phyloP scores from a whole-genome alignment of 352 stramenopile species.

The Thalassiosira mediterranea region DNA sequence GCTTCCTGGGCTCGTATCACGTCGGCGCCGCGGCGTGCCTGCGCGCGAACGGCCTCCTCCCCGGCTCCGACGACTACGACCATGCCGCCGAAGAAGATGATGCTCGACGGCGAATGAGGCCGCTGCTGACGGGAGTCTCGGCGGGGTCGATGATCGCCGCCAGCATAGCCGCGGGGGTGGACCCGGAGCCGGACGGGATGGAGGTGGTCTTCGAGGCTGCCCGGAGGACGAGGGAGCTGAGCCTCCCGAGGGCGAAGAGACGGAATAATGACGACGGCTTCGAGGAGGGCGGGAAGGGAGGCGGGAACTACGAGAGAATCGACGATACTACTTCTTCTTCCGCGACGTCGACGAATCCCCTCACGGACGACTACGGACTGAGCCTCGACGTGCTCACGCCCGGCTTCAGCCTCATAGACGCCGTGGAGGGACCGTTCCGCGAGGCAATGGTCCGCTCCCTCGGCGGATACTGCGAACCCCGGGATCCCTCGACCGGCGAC shows the following conservation, averaged over 20 bases:
- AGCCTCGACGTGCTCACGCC: slow-evolving; percentile 45
- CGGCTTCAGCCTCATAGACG: slow-evolving; percentile 72
- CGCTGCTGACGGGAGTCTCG: slow-evolving; percentile 55
- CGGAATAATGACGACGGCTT: too few species aligned
- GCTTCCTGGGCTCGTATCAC: slow-evolving; percentile 72
- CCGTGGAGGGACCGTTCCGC: slow-evolving; percentile 54
- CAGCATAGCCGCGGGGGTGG: slow-evolving; percentile 45
- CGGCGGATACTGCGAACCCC: slow-evolving; percentile 22
- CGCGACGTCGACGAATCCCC: too few species aligned
- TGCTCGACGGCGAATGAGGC: neutral
- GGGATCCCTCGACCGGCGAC: neutral
- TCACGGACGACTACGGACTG: slow-evolving; percentile 4
- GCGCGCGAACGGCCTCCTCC: slow-evolving; percentile 39
- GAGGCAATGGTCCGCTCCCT: slow-evolving; percentile 43
- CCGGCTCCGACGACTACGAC: slow-evolving; percentile 9
- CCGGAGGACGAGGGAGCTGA: slow-evolving; percentile 39
- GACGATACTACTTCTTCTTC: too few species aligned
- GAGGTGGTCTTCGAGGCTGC: slow-evolving; percentile 51
- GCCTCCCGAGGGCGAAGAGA: too few species aligned
- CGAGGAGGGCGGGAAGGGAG: neutral
- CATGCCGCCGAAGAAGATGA: neutral
- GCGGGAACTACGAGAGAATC: neutral
- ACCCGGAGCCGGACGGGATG: slow-evolving; percentile 61
- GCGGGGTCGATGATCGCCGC: slow-evolving; percentile 62
- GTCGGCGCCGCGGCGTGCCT: slow-evolving; percentile 58